These are phyloP conservation scores for Nemania abortiva DNA, from an alignment of 2,329 filamentous ascomycete genomes.

Conservation along the genomic window DNA sequence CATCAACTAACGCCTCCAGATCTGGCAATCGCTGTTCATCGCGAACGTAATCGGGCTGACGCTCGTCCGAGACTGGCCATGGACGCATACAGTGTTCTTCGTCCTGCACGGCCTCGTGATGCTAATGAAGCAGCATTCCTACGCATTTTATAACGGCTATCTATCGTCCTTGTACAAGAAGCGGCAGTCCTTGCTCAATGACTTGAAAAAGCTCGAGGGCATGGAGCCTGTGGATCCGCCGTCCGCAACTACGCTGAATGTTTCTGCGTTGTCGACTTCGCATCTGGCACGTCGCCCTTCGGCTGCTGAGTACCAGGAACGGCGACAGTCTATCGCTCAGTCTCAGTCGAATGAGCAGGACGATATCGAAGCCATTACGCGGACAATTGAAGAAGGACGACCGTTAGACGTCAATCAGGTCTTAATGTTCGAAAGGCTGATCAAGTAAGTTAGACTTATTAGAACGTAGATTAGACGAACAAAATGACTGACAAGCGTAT, in stretches of 20 bases:
- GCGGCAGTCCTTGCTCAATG: constrained; percentile 58
- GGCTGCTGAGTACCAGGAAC: constrained; percentile 56
- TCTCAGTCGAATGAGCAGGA: constrained; percentile 42
- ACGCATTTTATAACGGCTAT: constrained; percentile 83
- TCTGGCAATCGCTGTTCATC: constrained; percentile 78
- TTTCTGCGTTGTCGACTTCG: constrained; percentile 59
- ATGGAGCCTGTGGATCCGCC: constrained; percentile 61
- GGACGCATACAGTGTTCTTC: constrained; percentile 73
- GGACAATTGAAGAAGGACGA: constrained; percentile 70
- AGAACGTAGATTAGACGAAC: background rate
- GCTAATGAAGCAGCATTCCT: constrained; percentile 87
- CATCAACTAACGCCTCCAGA: constrained; percentile 50
- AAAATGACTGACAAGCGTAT: background rate
- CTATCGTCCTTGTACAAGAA: constrained; percentile 70
- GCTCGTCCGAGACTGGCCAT: constrained; percentile 80
- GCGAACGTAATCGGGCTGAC: constrained; percentile 73
- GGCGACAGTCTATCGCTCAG: constrained; percentile 56
- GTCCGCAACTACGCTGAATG: constrained; percentile 57
- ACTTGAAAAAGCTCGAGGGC: constrained; percentile 69
- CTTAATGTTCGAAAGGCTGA: constrained; percentile 71
- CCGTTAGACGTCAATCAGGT: constrained; percentile 73
- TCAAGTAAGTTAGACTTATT: constrained; percentile 57
- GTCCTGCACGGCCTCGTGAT: constrained; percentile 80
- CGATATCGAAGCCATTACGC: constrained; percentile 71
- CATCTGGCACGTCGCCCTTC: constrained; percentile 59